A percentile compares a stretch with the other conserved stretches of the same genome.
Evolutionary conservation across 2,329 filamentous ascomycete genomes (phyloP).

Genomic region (Plenodomus lindquistii): DNA sequence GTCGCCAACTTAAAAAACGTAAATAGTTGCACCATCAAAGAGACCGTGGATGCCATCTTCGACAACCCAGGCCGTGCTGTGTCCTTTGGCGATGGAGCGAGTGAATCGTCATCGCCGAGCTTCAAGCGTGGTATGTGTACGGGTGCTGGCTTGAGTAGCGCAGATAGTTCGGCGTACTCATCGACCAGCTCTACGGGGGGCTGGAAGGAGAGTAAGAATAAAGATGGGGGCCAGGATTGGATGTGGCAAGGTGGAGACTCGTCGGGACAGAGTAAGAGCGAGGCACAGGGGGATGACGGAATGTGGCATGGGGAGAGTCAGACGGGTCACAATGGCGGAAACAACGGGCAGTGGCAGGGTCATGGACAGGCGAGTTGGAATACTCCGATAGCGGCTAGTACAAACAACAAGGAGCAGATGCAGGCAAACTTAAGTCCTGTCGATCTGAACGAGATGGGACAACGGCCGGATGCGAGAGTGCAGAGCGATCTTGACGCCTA

Average conservation of each 20-base stretch:
- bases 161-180: constrained; percentile 11
- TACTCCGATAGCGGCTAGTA: background rate
- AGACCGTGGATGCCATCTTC: constrained; percentile 46
- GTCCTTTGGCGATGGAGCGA: constrained; percentile 42
- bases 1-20: constrained; percentile 49
- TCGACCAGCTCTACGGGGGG: constrained; percentile 7
- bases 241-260: background rate
- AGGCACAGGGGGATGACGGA: constrained; percentile 9
- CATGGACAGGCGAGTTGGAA: background rate
- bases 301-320: constrained; percentile 14
- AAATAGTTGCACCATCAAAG: constrained; percentile 46
- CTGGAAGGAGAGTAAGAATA: background rate
- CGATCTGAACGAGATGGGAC: constrained; percentile 1
- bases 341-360: background rate
- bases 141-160: constrained; percentile 19
- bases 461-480: constrained; percentile 9
- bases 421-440: constrained; percentile 1
- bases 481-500: constrained; percentile 23
- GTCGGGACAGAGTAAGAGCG: background rate
- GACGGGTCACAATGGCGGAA: background rate
- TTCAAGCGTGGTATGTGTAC: constrained; percentile 20
- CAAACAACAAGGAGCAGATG: background rate
- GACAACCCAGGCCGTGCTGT: constrained; percentile 48
- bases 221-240: background rate
- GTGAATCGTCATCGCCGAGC: constrained; percentile 15